phyloP scores from a whole-genome alignment of 148 eudicot species.

The Amaranthus palmeri region DNA sequence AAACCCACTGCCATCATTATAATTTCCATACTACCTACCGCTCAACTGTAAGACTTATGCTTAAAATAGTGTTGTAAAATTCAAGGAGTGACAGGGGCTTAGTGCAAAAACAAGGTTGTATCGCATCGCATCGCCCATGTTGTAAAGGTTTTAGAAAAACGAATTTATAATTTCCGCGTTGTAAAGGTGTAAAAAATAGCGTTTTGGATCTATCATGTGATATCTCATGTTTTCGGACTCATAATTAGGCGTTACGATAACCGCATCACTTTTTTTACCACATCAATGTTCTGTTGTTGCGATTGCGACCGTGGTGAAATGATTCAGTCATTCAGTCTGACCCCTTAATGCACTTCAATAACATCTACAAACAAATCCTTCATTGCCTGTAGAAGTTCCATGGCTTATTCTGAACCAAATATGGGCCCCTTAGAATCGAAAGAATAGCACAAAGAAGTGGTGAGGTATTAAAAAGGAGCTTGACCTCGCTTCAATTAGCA shows the following conservation, averaged over 20 bases:
- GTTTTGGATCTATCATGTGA: too few species aligned
- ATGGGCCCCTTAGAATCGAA: not conserved
- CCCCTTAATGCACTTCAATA: not conserved
- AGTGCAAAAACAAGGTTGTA: too few species aligned
- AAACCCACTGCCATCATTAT: not conserved
- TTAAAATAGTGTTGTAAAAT: not conserved
- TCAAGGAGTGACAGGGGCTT: too few species aligned
- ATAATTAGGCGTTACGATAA: too few species aligned
- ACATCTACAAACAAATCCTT: not conserved
- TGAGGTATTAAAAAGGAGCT: not conserved
- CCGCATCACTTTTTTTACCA: too few species aligned
- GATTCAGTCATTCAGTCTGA: not conserved
- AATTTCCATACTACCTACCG: not conserved
- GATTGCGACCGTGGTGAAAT: too few species aligned
- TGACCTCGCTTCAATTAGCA: not conserved
- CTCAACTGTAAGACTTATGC: not conserved
- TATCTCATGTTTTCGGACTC: too few species aligned
- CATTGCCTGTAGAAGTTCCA: not conserved
- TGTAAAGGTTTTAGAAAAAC: too few species aligned
- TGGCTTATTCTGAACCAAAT: not conserved
- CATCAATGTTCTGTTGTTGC: too few species aligned
- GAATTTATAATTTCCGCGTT: too few species aligned
- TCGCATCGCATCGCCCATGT: too few species aligned
- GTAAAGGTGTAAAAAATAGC: too few species aligned
- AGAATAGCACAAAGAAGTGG: not conserved